Evolutionary conservation across 2,329 filamentous ascomycete genomes (phyloP).

Genomic region (Leptosphaerulina australis): DNA sequence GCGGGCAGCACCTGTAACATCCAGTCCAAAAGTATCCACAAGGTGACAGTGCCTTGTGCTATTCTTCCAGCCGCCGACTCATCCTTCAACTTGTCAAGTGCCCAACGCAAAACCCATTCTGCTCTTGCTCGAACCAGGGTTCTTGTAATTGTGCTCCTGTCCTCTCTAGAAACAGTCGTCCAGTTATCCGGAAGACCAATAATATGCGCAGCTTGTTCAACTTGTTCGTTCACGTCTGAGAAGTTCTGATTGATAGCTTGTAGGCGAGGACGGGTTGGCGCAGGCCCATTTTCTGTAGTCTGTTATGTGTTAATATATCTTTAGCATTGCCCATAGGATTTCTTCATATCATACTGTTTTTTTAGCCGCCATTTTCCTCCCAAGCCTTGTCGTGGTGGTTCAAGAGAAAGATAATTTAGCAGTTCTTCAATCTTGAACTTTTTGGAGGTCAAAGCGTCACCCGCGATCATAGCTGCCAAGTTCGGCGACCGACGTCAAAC

Average conservation of each 20-base stretch:
- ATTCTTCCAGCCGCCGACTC: constrained; percentile 41
- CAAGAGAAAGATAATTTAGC: constrained; percentile 29
- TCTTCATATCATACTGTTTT: constrained; percentile 18
- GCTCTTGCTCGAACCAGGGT: constrained; percentile 51
- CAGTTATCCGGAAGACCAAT: constrained; percentile 45
- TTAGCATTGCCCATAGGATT: no score
- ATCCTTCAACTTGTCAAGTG: constrained; percentile 64
- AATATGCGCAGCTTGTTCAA: constrained; percentile 51
- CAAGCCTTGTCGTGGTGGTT: constrained; percentile 10
- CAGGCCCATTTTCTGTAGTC: constrained; percentile 20
- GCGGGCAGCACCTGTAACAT: constrained; percentile 70
- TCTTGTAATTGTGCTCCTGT: constrained; percentile 17
- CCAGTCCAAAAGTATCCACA: constrained; percentile 66
- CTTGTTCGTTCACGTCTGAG: constrained; percentile 45
- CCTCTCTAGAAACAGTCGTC: constrained; percentile 25
- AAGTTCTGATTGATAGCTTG: constrained; percentile 50
- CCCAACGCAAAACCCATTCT: constrained; percentile 71
- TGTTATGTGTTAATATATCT: background rate
- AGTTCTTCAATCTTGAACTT: constrained; percentile 24
- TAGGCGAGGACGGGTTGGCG: constrained; percentile 47
- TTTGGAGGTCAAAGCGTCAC: constrained; percentile 5
- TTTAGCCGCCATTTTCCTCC: constrained; percentile 33
- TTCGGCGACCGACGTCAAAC: constrained; percentile 30
- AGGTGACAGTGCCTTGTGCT: constrained; percentile 52
- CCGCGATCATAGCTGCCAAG: constrained; percentile 29